Conservation (phyloP, 2,329 filamentous ascomycete genomes). For the Epichloe scottii region DNA sequence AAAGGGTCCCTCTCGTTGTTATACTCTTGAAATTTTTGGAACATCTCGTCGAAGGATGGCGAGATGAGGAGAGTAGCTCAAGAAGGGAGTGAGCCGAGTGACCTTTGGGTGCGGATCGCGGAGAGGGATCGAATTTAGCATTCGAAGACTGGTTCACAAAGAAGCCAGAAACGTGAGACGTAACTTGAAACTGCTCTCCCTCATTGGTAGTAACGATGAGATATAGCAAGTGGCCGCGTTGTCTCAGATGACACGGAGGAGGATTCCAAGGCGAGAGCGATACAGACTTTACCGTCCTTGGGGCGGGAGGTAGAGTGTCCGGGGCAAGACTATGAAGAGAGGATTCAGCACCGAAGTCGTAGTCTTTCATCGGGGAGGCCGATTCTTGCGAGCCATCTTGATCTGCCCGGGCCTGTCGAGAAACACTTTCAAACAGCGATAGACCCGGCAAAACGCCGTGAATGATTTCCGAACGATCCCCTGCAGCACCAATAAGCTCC, state of each 20-base stretch:
- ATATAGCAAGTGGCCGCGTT: slow-evolving; percentile 88
- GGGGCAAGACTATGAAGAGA: slow-evolving; percentile 62
- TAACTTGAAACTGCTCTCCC: slow-evolving; percentile 89
- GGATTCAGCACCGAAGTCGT: slow-evolving; percentile 61
- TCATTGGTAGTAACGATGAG: slow-evolving; percentile 82
- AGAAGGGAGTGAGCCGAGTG: slow-evolving; percentile 76
- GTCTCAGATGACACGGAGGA: slow-evolving; percentile 78
- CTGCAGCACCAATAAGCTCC: slow-evolving; percentile 85
- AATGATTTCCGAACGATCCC: slow-evolving; percentile 74
- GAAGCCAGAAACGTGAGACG: slow-evolving; percentile 86
- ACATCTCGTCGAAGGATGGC: slow-evolving; percentile 66
- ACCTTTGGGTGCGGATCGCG: slow-evolving; percentile 65
- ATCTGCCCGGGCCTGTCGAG: slow-evolving; percentile 32
- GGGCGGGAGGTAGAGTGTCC: slow-evolving; percentile 49
- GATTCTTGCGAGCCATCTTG: slow-evolving; percentile 19
- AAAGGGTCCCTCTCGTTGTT: slow-evolving; percentile 80
- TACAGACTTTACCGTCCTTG: slow-evolving; percentile 84
- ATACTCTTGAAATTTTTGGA: slow-evolving; percentile 67
- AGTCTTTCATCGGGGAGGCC: slow-evolving; percentile 43
- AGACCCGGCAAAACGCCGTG: slow-evolving; percentile 76
- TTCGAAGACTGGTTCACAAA: slow-evolving; percentile 96
- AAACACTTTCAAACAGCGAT: slow-evolving; percentile 76
- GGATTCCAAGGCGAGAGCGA: slow-evolving; percentile 93
- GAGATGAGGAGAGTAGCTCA: slow-evolving; percentile 68
- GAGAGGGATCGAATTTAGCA: slow-evolving; percentile 85